Evolutionary conservation across 176 grass and related monocot genomes (phyloP).

Genomic region (Musa beccarii): DNA sequence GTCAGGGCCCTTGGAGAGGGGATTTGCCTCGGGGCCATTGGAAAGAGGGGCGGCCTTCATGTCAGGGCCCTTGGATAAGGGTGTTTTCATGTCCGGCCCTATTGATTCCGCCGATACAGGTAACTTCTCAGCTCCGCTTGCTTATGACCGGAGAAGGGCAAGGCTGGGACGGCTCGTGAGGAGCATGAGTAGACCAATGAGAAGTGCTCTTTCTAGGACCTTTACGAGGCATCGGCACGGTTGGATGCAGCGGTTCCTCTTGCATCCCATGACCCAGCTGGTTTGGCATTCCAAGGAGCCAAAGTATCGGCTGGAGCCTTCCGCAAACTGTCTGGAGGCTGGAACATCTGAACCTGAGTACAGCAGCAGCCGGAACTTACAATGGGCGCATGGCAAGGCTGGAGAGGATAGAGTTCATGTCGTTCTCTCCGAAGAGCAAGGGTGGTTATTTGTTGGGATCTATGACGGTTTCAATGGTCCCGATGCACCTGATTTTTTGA

Average conservation of each 20-base stretch:
- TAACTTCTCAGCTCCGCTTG: slow-evolving; percentile 82
- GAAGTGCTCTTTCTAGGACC: slow-evolving; percentile 38
- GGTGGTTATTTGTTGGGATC: slow-evolving; percentile 92
- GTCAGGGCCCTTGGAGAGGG: slow-evolving; percentile 78
- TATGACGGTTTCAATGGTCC: slow-evolving; percentile 95
- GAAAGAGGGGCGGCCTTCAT: slow-evolving; percentile 47
- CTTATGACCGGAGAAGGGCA: slow-evolving; percentile 41
- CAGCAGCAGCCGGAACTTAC: slow-evolving; percentile 31
- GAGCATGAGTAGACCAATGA: slow-evolving; percentile 79
- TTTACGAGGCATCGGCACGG: slow-evolving; percentile 36
- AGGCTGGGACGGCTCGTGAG: slow-evolving; percentile 55
- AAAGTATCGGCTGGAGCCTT: slow-evolving; percentile 49
- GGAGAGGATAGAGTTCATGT: slow-evolving; percentile 89
- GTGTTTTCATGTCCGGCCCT: slow-evolving; percentile 75
- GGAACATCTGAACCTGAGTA: slow-evolving; percentile 63
- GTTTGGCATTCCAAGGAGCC: slow-evolving; percentile 52
- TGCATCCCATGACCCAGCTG: slow-evolving; percentile 58
- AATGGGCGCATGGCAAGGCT: slow-evolving; percentile 83
- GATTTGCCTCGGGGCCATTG: slow-evolving; percentile 59
- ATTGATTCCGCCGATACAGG: slow-evolving; percentile 39
- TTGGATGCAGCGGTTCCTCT: slow-evolving; percentile 52
- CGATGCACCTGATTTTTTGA: slow-evolving; percentile 88
- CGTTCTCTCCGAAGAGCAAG: slow-evolving; percentile 81
- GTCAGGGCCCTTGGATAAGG: slow-evolving; percentile 73
- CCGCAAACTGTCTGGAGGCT: slow-evolving; percentile 35